Evolutionary conservation across 192 early-diverging fungal genomes (phyloP), one percentile per base, ranked within the genome.

Genomic region (Backusella circina): DNA sequence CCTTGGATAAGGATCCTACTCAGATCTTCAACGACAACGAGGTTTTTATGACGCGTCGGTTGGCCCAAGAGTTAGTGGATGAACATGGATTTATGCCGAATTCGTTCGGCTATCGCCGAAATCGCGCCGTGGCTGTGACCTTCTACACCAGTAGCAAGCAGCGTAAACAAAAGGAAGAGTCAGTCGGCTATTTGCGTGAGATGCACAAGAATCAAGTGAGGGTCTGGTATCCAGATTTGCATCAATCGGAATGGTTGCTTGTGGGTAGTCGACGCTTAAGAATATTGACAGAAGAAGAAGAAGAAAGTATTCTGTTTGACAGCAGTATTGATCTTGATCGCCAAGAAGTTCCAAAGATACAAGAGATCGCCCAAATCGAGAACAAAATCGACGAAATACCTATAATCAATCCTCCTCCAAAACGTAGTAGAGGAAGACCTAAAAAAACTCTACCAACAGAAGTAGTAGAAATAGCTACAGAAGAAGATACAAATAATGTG

Each of bases 241-340:
- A 78, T 9, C 67, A 84, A 5, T 74, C 82, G 51, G 86, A 90
- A 67, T 90, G 88, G 88, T 65, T 90, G 5, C 54, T 72, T 8
- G 77, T 81, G 15, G 87, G 83, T 28, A 88, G 87, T 78, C 73
- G 80, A 28, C 73, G 87, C 21, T 33, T 90, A 39, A 61, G 77
- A 39, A 15, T 81, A 13, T 7, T 81, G 26, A 65, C 78, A 2
- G 67, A 77, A 9, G 78, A 81, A 3, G 87, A 86, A 71, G 77
- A 74, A 13, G 69, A 70, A 41, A 23, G 37, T 16, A 70, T 70
- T 70, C 21, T 70, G 21, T 70, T 70, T 70, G 33, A 68, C 1
- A 16, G 15, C 3, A 23, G 39, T 70, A 16, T 70, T 7, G 39
- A 70, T 47, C 28, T 70, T 30, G 37, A 23, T 31, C 26, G 38